phyloP scores from a whole-genome alignment of 2,329 filamentous ascomycete species.

The Phaeoacremonium minimum region DNA sequence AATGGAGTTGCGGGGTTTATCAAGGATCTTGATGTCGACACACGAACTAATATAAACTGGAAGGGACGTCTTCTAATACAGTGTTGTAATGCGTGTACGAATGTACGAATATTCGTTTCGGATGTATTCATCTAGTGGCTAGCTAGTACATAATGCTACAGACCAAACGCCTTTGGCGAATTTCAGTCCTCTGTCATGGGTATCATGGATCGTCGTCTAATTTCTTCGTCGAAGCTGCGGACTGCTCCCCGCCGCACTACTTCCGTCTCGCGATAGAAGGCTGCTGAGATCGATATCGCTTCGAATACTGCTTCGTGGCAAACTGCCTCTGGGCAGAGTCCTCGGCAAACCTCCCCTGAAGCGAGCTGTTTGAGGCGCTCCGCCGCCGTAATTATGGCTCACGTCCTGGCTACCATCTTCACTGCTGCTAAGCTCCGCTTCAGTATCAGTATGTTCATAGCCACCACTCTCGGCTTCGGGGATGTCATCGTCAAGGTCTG shows the following conservation, averaged over 20 bases:
- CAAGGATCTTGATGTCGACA: no score
- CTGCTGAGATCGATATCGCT: constrained; percentile 51
- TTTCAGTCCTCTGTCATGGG: no score
- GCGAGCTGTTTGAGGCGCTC: constrained; percentile 7
- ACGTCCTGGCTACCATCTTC: constrained; percentile 30
- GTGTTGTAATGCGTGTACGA: constrained; percentile 5
- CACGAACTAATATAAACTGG: no score
- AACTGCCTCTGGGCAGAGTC: constrained; percentile 5
- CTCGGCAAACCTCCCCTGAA: constrained; percentile 2
- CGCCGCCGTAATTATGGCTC: constrained; percentile 8
- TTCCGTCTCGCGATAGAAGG: constrained; percentile 52
- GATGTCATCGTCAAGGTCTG: constrained; percentile 68
- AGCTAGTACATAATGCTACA: no score
- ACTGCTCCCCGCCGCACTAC: constrained; percentile 52
- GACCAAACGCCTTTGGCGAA: no score
- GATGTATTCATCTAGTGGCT: no score
- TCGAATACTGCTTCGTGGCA: constrained; percentile 10
- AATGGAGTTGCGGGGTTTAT: no score
- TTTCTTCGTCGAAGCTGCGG: constrained; percentile 37
- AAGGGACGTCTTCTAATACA: no score
- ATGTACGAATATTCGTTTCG: constrained; percentile 1
- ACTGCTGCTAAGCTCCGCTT: constrained; percentile 55
- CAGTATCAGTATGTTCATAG: constrained; percentile 77
- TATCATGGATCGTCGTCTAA: constrained; percentile 4
- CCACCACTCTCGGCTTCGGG: constrained; percentile 60